These are phyloP conservation scores for Aleurites moluccanus DNA, from an alignment of 441 rosid species.

Conservation along the genomic window DNA sequence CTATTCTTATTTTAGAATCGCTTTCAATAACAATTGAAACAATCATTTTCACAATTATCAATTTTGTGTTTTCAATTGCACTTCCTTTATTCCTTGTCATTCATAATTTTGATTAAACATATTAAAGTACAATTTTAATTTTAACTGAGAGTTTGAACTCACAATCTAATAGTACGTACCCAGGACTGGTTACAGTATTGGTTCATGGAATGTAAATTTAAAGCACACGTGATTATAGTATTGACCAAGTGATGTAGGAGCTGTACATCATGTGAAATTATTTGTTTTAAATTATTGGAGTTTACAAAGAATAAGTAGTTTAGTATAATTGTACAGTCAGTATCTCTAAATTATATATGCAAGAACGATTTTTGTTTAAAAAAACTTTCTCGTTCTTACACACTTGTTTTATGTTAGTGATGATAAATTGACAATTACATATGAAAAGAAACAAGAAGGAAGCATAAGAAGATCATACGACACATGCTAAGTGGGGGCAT, in stretches of 20 bases:
- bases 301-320: background rate
- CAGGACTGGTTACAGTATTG: too few relatives aligned
- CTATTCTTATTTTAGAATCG: background rate
- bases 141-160: too few relatives aligned
- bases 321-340: background rate
- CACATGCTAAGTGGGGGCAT: slow-evolving; percentile 24
- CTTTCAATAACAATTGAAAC: slow-evolving; percentile 4
- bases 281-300: background rate
- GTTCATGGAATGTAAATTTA: background rate
- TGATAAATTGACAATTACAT: background rate
- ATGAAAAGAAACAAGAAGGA: slow-evolving; percentile 13
- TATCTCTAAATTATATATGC: too few relatives aligned
- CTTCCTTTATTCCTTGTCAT: background rate
- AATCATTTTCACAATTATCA: background rate
- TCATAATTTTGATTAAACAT: too few relatives aligned
- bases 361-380: too few relatives aligned
- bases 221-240: background rate
- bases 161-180: too few relatives aligned
- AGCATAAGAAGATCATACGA: slow-evolving; percentile 16
- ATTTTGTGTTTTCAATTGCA: background rate
- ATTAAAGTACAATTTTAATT: too few relatives aligned
- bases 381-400: too few relatives aligned
- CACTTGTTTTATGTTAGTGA: too few relatives aligned
- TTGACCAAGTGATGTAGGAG: background rate
- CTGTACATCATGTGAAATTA: background rate